Conservation (phyloP, 1,284 basidiomycete genomes). For the Thecaphora thlaspeos region DNA sequence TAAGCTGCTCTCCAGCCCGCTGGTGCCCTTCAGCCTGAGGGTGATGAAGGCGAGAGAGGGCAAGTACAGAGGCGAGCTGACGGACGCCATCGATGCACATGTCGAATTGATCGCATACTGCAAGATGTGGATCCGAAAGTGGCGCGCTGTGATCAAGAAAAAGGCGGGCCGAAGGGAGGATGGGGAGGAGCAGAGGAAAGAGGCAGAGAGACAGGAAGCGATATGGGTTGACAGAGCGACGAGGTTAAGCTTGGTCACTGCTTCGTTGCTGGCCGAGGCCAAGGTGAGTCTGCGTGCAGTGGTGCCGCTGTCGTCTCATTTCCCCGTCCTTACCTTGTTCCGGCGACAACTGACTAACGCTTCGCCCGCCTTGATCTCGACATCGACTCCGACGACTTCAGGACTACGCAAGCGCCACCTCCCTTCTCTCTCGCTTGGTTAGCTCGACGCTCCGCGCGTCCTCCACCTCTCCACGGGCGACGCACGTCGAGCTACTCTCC, state of each 20-base stretch:
- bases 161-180: neutral
- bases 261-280: constrained; percentile 13
- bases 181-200: too few relatives aligned
- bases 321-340: neutral
- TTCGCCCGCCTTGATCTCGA: neutral
- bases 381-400: neutral
- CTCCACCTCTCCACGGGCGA: neutral
- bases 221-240: constrained; percentile 15
- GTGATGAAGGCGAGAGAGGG: constrained; percentile 20
- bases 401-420: constrained; percentile 7
- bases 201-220: neutral
- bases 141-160: neutral
- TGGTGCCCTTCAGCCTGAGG: constrained; percentile 18
- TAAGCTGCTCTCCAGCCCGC: constrained; percentile 1
- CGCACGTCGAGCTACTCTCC: constrained; percentile 1
- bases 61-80: constrained; percentile 1
- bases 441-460: neutral
- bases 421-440: constrained; percentile 8
- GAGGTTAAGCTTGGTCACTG: constrained; percentile 15
- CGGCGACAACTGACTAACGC: too few relatives aligned
- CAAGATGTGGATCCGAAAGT: neutral
- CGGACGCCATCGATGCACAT: constrained; percentile 5
- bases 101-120: neutral
- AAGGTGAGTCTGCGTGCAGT: constrained; percentile 3
- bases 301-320: too few relatives aligned